Evolutionary conservation across 352 stramenopile genomes (phyloP).

Genomic region (Pythium plurisporium): DNA sequence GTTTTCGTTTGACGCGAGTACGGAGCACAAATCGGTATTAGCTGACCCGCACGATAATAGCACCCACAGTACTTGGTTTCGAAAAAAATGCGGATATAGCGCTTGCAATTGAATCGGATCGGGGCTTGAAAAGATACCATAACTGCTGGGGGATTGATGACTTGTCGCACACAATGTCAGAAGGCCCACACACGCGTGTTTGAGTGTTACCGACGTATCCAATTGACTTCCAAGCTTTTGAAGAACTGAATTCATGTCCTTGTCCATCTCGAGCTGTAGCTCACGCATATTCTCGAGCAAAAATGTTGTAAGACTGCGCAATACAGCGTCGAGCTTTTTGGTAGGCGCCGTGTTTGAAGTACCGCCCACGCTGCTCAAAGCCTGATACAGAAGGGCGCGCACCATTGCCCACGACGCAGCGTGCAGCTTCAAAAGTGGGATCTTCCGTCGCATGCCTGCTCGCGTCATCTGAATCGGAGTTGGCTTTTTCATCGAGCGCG

Average conservation of each 20-base stretch:
- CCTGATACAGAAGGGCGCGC: conserved; percentile 80
- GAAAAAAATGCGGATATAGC: conserved; percentile 55
- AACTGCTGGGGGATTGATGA: background rate
- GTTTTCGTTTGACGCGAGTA: conserved; percentile 51
- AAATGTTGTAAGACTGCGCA: conserved; percentile 49
- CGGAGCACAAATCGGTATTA: conserved; percentile 50
- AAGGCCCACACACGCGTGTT: conserved; percentile 59
- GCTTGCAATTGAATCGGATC: conserved; percentile 17
- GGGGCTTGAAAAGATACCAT: background rate
- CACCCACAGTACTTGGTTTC: conserved; percentile 77
- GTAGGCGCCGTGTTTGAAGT: background rate
- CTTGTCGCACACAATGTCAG: conserved; percentile 52
- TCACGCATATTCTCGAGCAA: conserved; percentile 63
- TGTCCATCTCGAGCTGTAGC: conserved; percentile 23
- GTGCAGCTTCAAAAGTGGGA: conserved; percentile 74
- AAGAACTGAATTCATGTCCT: conserved; percentile 1
- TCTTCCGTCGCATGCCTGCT: conserved; percentile 37
- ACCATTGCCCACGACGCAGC: conserved; percentile 73
- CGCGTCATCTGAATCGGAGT: conserved; percentile 42
- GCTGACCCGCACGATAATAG: conserved; percentile 66
- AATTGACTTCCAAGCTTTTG: conserved; percentile 8
- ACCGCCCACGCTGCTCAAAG: conserved; percentile 23
- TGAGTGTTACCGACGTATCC: conserved; percentile 40
- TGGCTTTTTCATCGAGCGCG: conserved; percentile 6
- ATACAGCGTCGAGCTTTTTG: conserved; percentile 23